Evolutionary conservation across 225 moss, liverwort and hornwort species (phyloP).

Genomic region (Ulota crispa): DNA sequence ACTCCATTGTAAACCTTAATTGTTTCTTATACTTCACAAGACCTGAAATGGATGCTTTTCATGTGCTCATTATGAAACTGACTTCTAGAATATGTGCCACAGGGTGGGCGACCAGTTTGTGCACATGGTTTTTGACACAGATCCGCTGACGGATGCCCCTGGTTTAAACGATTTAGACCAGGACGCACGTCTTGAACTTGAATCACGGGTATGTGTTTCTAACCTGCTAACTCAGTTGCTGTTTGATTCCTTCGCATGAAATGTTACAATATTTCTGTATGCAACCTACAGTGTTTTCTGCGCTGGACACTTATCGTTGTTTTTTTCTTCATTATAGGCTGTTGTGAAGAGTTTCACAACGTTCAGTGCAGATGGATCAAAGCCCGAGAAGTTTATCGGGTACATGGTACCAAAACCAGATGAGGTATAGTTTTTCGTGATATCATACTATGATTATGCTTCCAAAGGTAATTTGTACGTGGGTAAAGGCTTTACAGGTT

Average conservation of each 20-base stretch:
- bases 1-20: background rate
- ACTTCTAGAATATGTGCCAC: constrained; percentile 22
- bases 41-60: background rate
- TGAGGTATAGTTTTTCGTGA: constrained; percentile 57
- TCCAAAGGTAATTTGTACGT: background rate
- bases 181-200: constrained; percentile 83
- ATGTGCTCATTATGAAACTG: constrained; percentile 12
- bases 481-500: background rate
- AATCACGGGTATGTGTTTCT: constrained; percentile 67
- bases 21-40: background rate
- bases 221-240: background rate
- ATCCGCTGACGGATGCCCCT: constrained; percentile 87
- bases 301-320: background rate
- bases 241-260: background rate
- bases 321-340: constrained; percentile 50
- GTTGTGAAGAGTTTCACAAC: constrained; percentile 85
- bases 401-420: constrained; percentile 98
- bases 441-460: background rate
- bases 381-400: constrained; percentile 83
- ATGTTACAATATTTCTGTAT: background rate
- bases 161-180: constrained; percentile 77
- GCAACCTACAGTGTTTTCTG: background rate
- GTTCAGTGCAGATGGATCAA: constrained; percentile 50
- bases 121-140: constrained; percentile 97
- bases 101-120: constrained; percentile 96